Conservation (phyloP, 1,284 basidiomycete genomes). For the Lentinus polychrous region DNA sequence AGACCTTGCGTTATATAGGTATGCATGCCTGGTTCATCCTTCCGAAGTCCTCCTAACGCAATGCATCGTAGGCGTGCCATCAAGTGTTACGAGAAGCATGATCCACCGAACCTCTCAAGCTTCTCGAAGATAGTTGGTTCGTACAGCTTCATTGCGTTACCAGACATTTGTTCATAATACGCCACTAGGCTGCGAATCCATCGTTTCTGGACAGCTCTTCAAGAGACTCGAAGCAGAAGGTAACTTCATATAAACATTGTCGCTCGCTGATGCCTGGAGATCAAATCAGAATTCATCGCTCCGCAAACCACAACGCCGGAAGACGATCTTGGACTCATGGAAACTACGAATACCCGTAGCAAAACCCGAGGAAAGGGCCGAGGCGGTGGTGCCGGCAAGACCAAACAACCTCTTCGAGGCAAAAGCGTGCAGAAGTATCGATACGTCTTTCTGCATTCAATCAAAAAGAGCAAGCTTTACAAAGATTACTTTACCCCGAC, state of each 20-base stretch:
- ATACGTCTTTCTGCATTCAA: conserved; percentile 49
- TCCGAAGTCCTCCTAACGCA: conserved; percentile 2
- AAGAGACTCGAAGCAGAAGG: conserved; percentile 67
- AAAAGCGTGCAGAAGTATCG: conserved; percentile 48
- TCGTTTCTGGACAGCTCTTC: conserved; percentile 54
- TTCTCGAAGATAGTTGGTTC: conserved; percentile 58
- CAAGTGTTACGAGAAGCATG: conserved; percentile 54
- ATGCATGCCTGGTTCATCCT: conserved; percentile 2
- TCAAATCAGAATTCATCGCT: conserved; percentile 53
- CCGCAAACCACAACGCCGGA: conserved; percentile 36
- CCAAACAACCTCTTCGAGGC: conserved; percentile 25
- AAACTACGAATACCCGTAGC: conserved; percentile 36
- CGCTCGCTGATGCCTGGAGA: background rate
- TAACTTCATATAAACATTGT: conserved; percentile 17
- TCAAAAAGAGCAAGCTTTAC: conserved; percentile 41
- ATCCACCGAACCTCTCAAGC: conserved; percentile 38
- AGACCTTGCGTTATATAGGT: conserved; percentile 67
- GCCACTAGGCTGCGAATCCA: conserved; percentile 43
- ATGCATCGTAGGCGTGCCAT: conserved; percentile 54
- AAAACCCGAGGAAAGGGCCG: conserved; percentile 30
- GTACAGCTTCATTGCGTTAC: conserved; percentile 12
- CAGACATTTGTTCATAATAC: background rate
- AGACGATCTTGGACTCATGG: conserved; percentile 44
- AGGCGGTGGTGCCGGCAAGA: conserved; percentile 18
- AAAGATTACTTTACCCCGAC: conserved; percentile 63